Conservation (phyloP, 2,329 filamentous ascomycete genomes). For the Fusarium proliferatum region DNA sequence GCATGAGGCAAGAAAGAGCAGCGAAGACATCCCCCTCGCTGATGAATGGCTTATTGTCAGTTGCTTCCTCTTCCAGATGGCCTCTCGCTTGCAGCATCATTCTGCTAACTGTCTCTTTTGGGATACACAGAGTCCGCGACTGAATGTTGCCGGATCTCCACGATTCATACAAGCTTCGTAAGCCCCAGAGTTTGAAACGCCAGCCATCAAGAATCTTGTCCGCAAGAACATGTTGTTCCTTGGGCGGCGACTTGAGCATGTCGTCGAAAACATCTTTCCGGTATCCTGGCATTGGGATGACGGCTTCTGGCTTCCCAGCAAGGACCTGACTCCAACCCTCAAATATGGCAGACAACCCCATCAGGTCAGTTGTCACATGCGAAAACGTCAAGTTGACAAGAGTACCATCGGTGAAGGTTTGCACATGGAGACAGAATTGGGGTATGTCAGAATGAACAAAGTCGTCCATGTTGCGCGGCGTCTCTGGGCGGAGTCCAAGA, state of each 20-base stretch:
- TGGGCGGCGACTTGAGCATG: neutral
- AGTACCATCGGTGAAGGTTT: constrained; percentile 20
- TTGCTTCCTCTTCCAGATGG: neutral
- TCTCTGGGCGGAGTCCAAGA: constrained; percentile 5
- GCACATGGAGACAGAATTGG: constrained; percentile 23
- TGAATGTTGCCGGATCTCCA: constrained; percentile 7
- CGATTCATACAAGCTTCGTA: constrained; percentile 10
- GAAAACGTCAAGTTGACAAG: constrained; percentile 17
- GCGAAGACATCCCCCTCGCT: constrained; percentile 12
- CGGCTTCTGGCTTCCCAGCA: constrained; percentile 1
- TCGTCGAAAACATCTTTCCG: neutral
- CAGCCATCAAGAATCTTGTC: constrained; percentile 16
- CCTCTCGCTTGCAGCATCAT: constrained; percentile 5
- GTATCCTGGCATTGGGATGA: constrained; percentile 4
- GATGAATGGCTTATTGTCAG: neutral
- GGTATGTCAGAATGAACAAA: constrained; percentile 2
- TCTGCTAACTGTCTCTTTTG: neutral
- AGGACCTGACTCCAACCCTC: constrained; percentile 18
- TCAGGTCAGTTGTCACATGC: constrained; percentile 18
- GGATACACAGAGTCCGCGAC: constrained; percentile 13
- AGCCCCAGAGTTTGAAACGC: constrained; percentile 10
- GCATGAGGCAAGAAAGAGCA: constrained; percentile 1
- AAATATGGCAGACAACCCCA: constrained; percentile 17
- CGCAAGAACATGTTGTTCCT: neutral
- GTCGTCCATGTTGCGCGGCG: constrained; percentile 19